phyloP scores from a whole-genome alignment of 495 filamentous ascomycete genomes.

The Hypoxylon crocopeplum region DNA sequence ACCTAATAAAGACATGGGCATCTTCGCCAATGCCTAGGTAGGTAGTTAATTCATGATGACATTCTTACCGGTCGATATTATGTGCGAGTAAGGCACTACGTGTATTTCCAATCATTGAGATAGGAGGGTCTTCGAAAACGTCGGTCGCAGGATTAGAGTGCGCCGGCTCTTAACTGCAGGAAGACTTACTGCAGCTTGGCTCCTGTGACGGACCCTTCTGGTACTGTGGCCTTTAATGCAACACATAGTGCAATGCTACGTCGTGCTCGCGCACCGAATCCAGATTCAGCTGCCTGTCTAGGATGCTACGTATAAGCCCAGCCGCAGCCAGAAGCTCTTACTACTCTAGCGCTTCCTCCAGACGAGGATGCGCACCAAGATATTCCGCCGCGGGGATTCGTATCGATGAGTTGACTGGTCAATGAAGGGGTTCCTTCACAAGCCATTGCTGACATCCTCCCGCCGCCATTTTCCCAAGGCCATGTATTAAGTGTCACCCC shows the following conservation, averaged over 20 bases:
- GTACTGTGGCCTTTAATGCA: constrained; percentile 2
- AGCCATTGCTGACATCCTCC: constrained; percentile 20
- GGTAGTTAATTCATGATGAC: no score
- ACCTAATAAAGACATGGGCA: no score
- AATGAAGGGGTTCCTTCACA: constrained; percentile 1
- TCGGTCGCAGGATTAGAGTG: constrained; percentile 3
- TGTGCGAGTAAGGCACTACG: background rate
- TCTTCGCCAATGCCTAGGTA: no score
- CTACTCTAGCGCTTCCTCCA: constrained; percentile 14
- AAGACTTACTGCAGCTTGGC: constrained; percentile 1
- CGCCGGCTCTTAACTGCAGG: constrained; percentile 7
- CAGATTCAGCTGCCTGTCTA: constrained; percentile 20
- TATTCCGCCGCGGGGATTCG: constrained; percentile 8
- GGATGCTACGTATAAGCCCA: constrained; percentile 17
- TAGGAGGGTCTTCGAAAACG: background rate
- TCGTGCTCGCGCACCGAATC: constrained; percentile 7
- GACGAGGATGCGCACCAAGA: constrained; percentile 17
- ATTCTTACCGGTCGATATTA: no score
- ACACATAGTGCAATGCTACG: constrained; percentile 15
- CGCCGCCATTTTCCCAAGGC: background rate
- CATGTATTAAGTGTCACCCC: constrained; percentile 11
- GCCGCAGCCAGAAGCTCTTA: constrained; percentile 8
- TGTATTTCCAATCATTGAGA: no score
- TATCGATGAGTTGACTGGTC: constrained; percentile 15
- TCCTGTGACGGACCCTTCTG: background rate